Conservation (phyloP, 2,329 filamentous ascomycete species). For the Leptodontidium sp. region DNA sequence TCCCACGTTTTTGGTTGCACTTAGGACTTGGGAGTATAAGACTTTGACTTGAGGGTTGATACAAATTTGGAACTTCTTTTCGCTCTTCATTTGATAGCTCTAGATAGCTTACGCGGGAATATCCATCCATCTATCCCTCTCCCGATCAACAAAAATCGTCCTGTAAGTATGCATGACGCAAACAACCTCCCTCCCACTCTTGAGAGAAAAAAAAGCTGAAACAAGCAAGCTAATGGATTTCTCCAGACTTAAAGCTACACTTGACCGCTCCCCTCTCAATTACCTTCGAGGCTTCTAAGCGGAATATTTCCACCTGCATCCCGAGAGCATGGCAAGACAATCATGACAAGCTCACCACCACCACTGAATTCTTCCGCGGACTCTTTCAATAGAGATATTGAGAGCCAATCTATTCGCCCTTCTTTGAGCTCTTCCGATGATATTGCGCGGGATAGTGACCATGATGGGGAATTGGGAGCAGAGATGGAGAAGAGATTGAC, state of each 20-base stretch:
- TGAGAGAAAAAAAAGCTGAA: background rate
- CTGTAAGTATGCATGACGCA: slow-evolving; percentile 9
- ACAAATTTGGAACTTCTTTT: no score
- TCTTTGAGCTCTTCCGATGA: slow-evolving; percentile 1
- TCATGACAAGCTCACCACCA: background rate
- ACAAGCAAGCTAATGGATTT: background rate
- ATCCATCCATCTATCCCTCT: background rate
- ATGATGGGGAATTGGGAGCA: slow-evolving; percentile 1
- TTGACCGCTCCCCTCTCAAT: background rate
- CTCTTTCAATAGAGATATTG: background rate
- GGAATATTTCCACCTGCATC: background rate
- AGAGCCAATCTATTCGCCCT: background rate
- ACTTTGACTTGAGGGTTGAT: background rate
- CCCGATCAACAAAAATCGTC: background rate
- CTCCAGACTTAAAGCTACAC: background rate
- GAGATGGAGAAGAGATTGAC: slow-evolving; percentile 17
- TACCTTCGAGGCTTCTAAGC: background rate
- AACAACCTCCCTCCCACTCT: slow-evolving; percentile 8
- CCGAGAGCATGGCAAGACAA: background rate
- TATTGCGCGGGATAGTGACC: slow-evolving; percentile 1
- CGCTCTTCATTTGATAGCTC: no score
- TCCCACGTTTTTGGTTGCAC: no score
- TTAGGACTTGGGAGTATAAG: no score
- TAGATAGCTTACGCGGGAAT: no score
- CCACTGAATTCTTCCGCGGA: slow-evolving; percentile 4